These are phyloP conservation scores for Monosporascus sp. DNA, from an alignment of 2,329 filamentous ascomycete genomes.

Conservation along the genomic window DNA sequence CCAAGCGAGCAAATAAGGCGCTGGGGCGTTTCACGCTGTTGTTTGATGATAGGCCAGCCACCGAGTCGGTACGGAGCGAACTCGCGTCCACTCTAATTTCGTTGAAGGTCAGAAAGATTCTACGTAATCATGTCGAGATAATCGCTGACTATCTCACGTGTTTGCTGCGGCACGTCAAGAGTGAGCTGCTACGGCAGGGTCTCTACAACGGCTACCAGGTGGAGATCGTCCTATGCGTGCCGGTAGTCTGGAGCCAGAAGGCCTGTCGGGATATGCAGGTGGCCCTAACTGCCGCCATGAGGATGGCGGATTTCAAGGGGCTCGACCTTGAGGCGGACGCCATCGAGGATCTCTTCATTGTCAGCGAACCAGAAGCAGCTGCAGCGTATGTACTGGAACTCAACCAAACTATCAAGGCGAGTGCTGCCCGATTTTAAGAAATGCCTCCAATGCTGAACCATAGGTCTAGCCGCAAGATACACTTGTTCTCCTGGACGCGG, in stretches of 20 bases:
- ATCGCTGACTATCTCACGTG: slow-evolving; percentile 4
- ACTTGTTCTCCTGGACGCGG: slow-evolving; percentile 17
- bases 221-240: slow-evolving; percentile 14
- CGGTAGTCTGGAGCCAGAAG: slow-evolving; percentile 16
- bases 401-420: slow-evolving; percentile 2
- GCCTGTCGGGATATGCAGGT: slow-evolving; percentile 16
- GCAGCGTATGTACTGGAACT: slow-evolving; percentile 19
- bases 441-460: too few relatives aligned
- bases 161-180: slow-evolving; percentile 4
- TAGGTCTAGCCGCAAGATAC: slow-evolving; percentile 11
- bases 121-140: neutral
- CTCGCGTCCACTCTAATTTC: neutral
- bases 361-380: slow-evolving; percentile 24
- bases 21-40: slow-evolving; percentile 11
- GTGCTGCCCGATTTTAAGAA: neutral
- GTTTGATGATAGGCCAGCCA: slow-evolving; percentile 4
- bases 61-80: slow-evolving; percentile 2
- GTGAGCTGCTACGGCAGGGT: slow-evolving; percentile 4
- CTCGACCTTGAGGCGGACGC: slow-evolving; percentile 6
- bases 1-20: slow-evolving; percentile 2
- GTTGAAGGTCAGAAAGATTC: neutral
- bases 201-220: slow-evolving; percentile 5
- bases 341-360: slow-evolving; percentile 24
- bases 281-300: slow-evolving; percentile 11
- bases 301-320: slow-evolving; percentile 6